Base-by-base conservation (phyloP, 2,329 filamentous ascomycete genomes). In the Mollisiaceae sp. region DNA sequence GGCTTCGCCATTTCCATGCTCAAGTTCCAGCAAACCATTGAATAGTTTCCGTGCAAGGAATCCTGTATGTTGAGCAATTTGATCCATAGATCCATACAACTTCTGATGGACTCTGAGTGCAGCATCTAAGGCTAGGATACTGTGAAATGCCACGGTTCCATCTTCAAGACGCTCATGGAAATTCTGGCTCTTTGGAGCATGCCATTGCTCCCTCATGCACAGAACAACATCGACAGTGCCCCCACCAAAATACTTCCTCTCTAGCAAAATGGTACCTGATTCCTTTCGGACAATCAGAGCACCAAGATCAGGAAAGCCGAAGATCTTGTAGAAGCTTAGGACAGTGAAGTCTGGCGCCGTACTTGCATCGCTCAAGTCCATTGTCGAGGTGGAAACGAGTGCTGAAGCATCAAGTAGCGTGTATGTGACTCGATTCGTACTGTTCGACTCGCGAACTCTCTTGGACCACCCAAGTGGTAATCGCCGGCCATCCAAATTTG, bases 241-340 rank as follows among this genome's bases (percentile, higher is more conserved):
- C 8, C 94, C 95, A 6, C 94, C 94, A 78, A 99, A 99, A 73
- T 96, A 99, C 67, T 82, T 88, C 66, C 93, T 86, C 50, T 82
- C 81, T 38, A 85, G 80, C 56, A 97, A 88, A 2, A 90, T 75
- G 45, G 83, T 77, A 8, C 86, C 87, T 14, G 91, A 86, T 38
- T 86, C 83, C 71, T 92, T 93, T 50, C 91, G 88, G 14, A 98
- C 88, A 36, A 98, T 88, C 65, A 99, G 79, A 1, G 89, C 93
- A 1, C 94, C 94, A 1, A 98, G 82, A 75, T 98, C 92, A 0
- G 94, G 94, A 70, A 97, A 97, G 1, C 95, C 94, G 77, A 98
- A 98, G n/a, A 97, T 94, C 77, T 98, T 99, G 80, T 97, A 96
- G 69, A 98, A 88, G 77, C 94, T 97, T 50, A 98, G 74, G 0